Conservation (phyloP, 2,329 filamentous ascomycete genomes). For the Colletotrichum somersetense region DNA sequence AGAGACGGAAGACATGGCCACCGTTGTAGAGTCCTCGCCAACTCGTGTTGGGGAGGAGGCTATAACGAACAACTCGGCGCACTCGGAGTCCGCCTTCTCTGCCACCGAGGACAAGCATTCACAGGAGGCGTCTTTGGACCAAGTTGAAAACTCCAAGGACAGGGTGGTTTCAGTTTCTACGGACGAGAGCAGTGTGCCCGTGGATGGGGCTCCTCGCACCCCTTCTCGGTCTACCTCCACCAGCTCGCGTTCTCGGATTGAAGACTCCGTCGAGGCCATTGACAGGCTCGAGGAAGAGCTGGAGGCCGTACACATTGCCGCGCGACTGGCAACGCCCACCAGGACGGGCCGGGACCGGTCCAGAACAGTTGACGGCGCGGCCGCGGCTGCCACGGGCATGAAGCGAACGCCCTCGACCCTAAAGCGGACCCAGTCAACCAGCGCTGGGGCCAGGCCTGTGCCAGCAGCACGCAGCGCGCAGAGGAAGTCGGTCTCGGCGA, state of each 20-base stretch:
- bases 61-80: conserved; percentile 3
- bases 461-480: conserved; percentile 52
- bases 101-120: neutral
- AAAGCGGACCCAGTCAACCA: conserved; percentile 51
- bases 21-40: conserved; percentile 32
- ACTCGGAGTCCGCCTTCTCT: conserved; percentile 2
- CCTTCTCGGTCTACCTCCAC: conserved; percentile 36
- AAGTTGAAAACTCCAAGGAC: conserved; percentile 8
- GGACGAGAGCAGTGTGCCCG: conserved; percentile 13
- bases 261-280: conserved; percentile 73
- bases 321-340: conserved; percentile 51
- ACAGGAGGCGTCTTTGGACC: conserved; percentile 13
- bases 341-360: conserved; percentile 24
- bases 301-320: conserved; percentile 63
- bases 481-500: conserved; percentile 57
- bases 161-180: conserved; percentile 33
- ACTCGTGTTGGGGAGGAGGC: conserved; percentile 5
- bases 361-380: neutral
- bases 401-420: conserved; percentile 3
- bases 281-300: conserved; percentile 73
- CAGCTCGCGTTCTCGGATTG: conserved; percentile 62
- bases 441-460: conserved; percentile 57
- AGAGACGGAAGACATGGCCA: conserved; percentile 32
- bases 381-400: neutral
- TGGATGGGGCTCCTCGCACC: conserved; percentile 12